Evolutionary conservation across 352 stramenopile species (phyloP).

Genomic region (Phytopythium helicoides): DNA sequence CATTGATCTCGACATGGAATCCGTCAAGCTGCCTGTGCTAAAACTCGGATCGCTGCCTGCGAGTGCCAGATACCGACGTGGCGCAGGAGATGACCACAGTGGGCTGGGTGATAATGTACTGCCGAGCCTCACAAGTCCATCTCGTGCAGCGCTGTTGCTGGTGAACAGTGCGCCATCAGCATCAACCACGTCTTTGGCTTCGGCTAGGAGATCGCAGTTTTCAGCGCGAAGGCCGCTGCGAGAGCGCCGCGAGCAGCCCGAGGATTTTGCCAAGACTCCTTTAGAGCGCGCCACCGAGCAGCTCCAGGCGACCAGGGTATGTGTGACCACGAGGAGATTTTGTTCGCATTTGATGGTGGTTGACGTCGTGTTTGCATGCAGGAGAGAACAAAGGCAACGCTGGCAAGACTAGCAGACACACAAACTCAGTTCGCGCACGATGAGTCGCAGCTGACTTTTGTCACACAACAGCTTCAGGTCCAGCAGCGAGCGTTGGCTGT

Average conservation of each 20-base stretch:
- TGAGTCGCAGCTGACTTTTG: constrained; percentile 18
- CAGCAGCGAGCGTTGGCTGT: constrained; percentile 23
- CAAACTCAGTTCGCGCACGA: constrained; percentile 28
- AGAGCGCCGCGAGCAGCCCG: constrained; percentile 11
- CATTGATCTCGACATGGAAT: constrained; percentile 18
- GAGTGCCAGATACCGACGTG: neutral
- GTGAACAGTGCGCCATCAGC: constrained; percentile 5
- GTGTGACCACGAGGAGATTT: constrained; percentile 9
- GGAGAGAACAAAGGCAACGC: constrained; percentile 8
- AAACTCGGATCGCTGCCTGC: neutral
- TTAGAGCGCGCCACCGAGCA: constrained; percentile 26
- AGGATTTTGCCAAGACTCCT: constrained; percentile 23
- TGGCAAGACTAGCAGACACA: constrained; percentile 34
- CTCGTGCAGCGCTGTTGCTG: constrained; percentile 7
- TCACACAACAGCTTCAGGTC: constrained; percentile 17
- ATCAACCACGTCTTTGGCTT: constrained; percentile 10
- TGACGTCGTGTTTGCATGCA: neutral
- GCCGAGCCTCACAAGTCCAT: constrained; percentile 11
- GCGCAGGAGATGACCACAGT: constrained; percentile 8
- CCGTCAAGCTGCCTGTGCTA: constrained; percentile 29
- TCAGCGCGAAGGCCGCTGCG: constrained; percentile 17
- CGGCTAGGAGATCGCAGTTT: constrained; percentile 23
- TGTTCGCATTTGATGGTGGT: neutral
- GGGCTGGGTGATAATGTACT: constrained; percentile 12
- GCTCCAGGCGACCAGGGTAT: constrained; percentile 16